Percentiles rank a stretch among this genome's conserved stretches.
These are phyloP conservation scores for Drosera spatulata DNA, from an alignment of 179 eudicot genomes.

Conservation along the genomic window DNA sequence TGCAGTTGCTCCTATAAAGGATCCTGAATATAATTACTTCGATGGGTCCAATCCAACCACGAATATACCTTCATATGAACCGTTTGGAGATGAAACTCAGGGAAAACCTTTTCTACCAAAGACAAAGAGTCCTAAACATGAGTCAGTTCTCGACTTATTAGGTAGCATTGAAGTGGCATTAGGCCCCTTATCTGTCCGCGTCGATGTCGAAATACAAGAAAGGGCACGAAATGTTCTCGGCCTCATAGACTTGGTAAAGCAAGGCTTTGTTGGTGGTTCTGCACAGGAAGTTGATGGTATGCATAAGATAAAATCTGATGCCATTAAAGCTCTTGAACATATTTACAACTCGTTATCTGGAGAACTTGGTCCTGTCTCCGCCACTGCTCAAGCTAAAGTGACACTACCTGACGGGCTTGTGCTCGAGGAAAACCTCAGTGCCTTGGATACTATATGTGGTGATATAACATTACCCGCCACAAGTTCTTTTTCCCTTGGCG, in stretches of 20 bases:
- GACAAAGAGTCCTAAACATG: constrained; percentile 13
- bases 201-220: constrained; percentile 76
- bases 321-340: constrained; percentile 28
- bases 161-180: constrained; percentile 40
- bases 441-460: constrained; percentile 57
- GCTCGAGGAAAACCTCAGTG: constrained; percentile 49
- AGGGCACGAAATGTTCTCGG: constrained; percentile 74
- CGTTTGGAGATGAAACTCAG: no score
- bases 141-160: constrained; percentile 34
- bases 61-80: not conserved
- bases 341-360: constrained; percentile 47
- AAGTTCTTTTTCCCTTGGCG: constrained; percentile 45
- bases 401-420: constrained; percentile 55
- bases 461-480: constrained; percentile 29
- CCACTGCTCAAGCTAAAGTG: constrained; percentile 66
- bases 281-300: constrained; percentile 17
- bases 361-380: constrained; percentile 79
- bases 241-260: constrained; percentile 41
- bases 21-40: constrained; percentile 6
- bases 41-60: constrained; percentile 8
- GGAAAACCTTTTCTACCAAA: not conserved
- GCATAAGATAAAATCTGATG: constrained; percentile 19
- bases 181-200: constrained; percentile 42
- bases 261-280: constrained; percentile 20
- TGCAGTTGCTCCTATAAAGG: not conserved